Evolutionary conservation across 176 grass and related monocot species (phyloP).

Genomic region (Leersia perrieri): DNA sequence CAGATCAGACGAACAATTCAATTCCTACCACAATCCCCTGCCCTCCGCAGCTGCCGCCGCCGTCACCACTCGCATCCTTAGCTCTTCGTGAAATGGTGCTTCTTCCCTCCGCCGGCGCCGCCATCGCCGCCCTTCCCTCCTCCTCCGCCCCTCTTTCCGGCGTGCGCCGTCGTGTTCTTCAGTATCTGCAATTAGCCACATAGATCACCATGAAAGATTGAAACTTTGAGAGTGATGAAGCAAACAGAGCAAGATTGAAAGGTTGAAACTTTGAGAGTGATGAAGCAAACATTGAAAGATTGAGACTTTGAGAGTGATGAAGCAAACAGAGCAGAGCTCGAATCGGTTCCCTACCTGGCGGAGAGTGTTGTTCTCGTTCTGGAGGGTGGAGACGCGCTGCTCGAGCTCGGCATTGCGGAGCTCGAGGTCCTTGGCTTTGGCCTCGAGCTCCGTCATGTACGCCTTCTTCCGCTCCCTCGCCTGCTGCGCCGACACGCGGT

Average conservation of each 20-base stretch:
- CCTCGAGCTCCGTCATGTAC: constrained; percentile 79
- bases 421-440: constrained; percentile 77
- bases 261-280: too few species aligned
- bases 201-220: background rate
- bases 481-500: constrained; percentile 95
- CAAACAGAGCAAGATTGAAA: background rate
- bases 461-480: constrained; percentile 97
- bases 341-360: constrained; percentile 43
- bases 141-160: constrained; percentile 33
- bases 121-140: constrained; percentile 27
- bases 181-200: constrained; percentile 54
- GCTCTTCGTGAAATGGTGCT: constrained; percentile 53
- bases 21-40: constrained; percentile 3
- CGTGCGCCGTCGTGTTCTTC: constrained; percentile 84
- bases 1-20: constrained; percentile 29
- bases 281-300: background rate
- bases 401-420: constrained; percentile 83
- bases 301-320: too few species aligned
- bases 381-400: constrained; percentile 82
- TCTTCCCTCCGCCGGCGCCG: constrained; percentile 46
- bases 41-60: background rate
- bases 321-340: background rate
- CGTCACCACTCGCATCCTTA: background rate
- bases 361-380: constrained; percentile 96
- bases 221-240: too few species aligned